Evolutionary conservation across 2,329 filamentous ascomycete genomes (phyloP), one percentile per base, ranked within the genome.

Genomic region (Sarocladiaceae sp.): DNA sequence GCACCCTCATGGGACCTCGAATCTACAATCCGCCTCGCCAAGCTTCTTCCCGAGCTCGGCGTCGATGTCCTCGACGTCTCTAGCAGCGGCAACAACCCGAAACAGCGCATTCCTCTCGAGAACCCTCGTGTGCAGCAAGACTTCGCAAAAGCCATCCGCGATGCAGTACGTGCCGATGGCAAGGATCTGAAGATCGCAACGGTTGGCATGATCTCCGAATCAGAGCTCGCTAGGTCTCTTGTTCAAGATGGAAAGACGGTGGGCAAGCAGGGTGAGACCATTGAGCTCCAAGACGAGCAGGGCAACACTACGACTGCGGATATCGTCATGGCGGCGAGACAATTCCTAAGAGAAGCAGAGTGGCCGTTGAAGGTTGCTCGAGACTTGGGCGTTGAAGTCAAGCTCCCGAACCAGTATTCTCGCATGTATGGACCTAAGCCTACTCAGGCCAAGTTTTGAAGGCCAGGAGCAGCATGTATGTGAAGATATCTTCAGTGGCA

Each of bases 1-100:
- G 59, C 70, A 57, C 69, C 71, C 6, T 76, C 72, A 22, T 96
- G 90, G 90, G 84, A 82, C 4, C 60, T 86, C n/a, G 78, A 85
- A 39, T 79, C 91, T 58, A 66, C 59, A 51, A 67, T 67, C 52
- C 58, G 56, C 18, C 59, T 69, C n/a, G 62, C 62, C 48, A 65
- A 66, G 63, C 72, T 86, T 10, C 78, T 97, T 1, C 87, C 88
- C 0, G 80, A 78, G 0, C 74, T 78, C 12, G 92, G 92, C 26
- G 79, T 96, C 39, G 92, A 97, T 65, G 73, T 96, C 15, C 76
- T 96, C 26, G 92, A 97, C 65, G 82, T 96, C 53, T 90, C 85
- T 59, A 85, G 84, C 1, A 90, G 84, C 29, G 92, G 88, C 35
- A 87, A 88, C 64, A 79, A 83, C 64, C 67, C 74, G 31, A 65